Evolutionary conservation across 192 early-diverging fungal genomes (phyloP), one percentile per base, ranked within the genome.

Genomic region (Chytriomyces sp.): DNA sequence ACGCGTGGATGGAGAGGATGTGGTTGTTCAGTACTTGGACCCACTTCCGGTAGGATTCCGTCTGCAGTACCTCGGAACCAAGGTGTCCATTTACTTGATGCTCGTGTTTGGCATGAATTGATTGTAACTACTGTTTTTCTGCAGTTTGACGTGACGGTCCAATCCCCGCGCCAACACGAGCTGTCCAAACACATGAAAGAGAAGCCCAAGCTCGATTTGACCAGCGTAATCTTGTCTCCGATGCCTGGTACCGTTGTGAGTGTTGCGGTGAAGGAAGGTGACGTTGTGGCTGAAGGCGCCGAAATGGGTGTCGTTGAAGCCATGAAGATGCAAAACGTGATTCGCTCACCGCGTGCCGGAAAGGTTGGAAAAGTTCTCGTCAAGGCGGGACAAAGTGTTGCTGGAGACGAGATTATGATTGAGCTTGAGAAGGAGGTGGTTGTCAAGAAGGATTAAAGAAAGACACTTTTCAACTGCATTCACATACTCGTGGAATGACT

Each of bases 241-340:
- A 98, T 98, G 95, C 95, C 95, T 7, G 95, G 97, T 10, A 85
- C 89, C 6, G 93, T 98, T 1, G 87, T 96, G 23, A 92, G 90
- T 45, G 82, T 98, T 6, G 85, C 89, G 7, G 94, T 95, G 61
- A 91, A 89, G 80, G 91, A 81, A 6, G 95, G 94, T 18, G 93
- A 98, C 75, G 82, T 85, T 3, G 90, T 97, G 8, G 84, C 88
- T 9, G 89, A 96, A 81, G 96, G 96, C 1, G 84, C 85, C 10
- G 95, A 95, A 77, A 79, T 97, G 43, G 93, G 90, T 0, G 91
- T 94, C 0, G 94, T 97, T 18, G 95, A 98, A 84, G 96, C 96
- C 28, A 98, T 98, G 96, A 73, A 60, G 86, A 98, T 98, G 96
- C 95, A 96, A 75, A 98, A 98, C 69, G 92, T 97, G 7, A 77